These are phyloP conservation scores for Lophiostoma macrostomum DNA, from an alignment of 495 filamentous ascomycete genomes.

Conservation along the genomic window DNA sequence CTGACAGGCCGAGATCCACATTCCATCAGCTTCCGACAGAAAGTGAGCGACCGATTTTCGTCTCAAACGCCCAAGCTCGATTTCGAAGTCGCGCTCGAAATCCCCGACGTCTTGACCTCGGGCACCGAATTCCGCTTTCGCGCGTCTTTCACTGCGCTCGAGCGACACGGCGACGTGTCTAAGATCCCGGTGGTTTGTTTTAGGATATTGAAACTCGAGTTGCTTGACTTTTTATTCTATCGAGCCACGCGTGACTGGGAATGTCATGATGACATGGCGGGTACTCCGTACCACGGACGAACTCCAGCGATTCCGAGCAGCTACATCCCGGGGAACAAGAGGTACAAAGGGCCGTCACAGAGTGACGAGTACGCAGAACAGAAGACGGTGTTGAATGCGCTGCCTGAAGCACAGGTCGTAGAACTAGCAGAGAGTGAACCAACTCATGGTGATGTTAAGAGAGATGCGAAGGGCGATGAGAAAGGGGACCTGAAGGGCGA, in stretches of 20 bases:
- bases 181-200: conserved; percentile 12
- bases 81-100: conserved; percentile 21
- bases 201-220: conserved; percentile 14
- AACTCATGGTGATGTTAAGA: conserved; percentile 1
- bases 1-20: conserved; percentile 2
- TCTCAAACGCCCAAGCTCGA: conserved; percentile 17
- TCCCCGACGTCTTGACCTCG: conserved; percentile 12
- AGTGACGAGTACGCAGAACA: conserved; percentile 3
- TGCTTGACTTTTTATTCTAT: conserved; percentile 21
- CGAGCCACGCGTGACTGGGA: conserved; percentile 23
- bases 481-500: not conserved
- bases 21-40: conserved; percentile 19
- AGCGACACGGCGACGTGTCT: conserved; percentile 5
- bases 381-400: conserved; percentile 15
- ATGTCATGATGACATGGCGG: not conserved
- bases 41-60: conserved; percentile 17
- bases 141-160: conserved; percentile 3
- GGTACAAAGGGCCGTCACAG: not conserved
- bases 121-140: conserved; percentile 20
- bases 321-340: not conserved
- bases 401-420: conserved; percentile 7
- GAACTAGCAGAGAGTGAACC: conserved; percentile 7
- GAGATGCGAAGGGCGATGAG: not conserved
- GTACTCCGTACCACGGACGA: not conserved
- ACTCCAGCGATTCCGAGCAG: too few relatives aligned